phyloP scores from a whole-genome alignment of 805 yeast genomes.

The Maudiozyma barnettii region DNA sequence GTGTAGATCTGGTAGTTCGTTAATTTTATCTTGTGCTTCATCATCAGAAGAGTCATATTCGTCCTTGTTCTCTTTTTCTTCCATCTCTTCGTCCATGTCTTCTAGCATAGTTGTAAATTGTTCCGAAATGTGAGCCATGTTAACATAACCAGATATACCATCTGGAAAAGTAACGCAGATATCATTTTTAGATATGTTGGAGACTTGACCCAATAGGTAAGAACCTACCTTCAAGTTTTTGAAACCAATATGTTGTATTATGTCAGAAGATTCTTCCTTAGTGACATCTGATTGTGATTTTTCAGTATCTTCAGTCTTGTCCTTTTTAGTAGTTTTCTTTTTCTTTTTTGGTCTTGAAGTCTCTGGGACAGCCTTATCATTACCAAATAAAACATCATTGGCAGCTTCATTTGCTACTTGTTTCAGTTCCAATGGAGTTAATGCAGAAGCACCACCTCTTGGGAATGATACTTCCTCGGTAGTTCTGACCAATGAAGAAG shows the following conservation, averaged over 20 bases:
- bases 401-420: slow-evolving; percentile 90
- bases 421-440: slow-evolving; percentile 84
- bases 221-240: slow-evolving; percentile 63
- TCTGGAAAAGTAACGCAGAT: slow-evolving; percentile 68
- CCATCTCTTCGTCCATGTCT: slow-evolving; percentile 40
- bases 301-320: slow-evolving; percentile 7
- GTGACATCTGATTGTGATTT: slow-evolving; percentile 4
- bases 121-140: slow-evolving; percentile 62
- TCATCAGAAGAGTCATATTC: slow-evolving; percentile 25
- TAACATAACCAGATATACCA: slow-evolving; percentile 68
- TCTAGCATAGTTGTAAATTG: slow-evolving; percentile 51
- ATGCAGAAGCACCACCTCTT: slow-evolving; percentile 86
- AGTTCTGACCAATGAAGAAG: slow-evolving; percentile 30
- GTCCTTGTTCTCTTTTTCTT: slow-evolving; percentile 31
- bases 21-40: slow-evolving; percentile 16
- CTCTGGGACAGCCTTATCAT: slow-evolving; percentile 13
- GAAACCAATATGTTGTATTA: slow-evolving; percentile 54
- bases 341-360: slow-evolving; percentile 35
- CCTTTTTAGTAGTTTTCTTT: slow-evolving; percentile 26
- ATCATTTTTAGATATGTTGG: slow-evolving; percentile 50
- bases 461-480: slow-evolving; percentile 54
- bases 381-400: slow-evolving; percentile 68
- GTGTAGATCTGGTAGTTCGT: slow-evolving; percentile 47
- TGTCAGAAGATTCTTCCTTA: slow-evolving; percentile 25
- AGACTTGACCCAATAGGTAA: slow-evolving; percentile 66